These are phyloP conservation scores for Xerocomus subilludens DNA, from an alignment of 1,284 basidiomycete species.

Conservation along the genomic window DNA sequence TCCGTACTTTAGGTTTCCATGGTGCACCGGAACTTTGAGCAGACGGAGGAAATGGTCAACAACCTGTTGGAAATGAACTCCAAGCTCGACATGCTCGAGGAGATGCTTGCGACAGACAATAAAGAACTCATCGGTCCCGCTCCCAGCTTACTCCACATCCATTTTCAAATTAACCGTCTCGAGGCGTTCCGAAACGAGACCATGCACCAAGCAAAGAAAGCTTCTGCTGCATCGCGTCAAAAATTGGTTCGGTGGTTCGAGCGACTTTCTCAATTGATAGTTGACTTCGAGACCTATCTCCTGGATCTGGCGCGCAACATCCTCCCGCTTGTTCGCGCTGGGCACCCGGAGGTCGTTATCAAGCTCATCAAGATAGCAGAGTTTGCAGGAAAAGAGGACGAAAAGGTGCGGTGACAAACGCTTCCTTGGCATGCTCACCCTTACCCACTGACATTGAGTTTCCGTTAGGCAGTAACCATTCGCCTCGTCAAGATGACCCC, in stretches of 20 bases:
- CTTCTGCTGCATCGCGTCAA: constrained; percentile 73
- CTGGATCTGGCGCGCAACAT: constrained; percentile 82
- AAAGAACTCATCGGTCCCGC: constrained; percentile 83
- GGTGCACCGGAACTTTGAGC: constrained; percentile 95
- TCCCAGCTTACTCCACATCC: constrained; percentile 89
- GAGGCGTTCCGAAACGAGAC: constrained; percentile 95
- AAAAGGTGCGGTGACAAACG: constrained; percentile 73
- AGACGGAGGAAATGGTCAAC: constrained; percentile 94
- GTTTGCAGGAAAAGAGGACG: constrained; percentile 92
- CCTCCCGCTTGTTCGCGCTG: constrained; percentile 83
- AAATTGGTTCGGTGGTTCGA: constrained; percentile 87
- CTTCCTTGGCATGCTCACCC: background rate
- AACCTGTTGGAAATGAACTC: constrained; percentile 91
- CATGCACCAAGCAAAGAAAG: constrained; percentile 90
- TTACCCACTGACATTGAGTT: constrained; percentile 6
- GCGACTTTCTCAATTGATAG: constrained; percentile 84
- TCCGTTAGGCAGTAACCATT: constrained; percentile 84
- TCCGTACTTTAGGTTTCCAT: constrained; percentile 80
- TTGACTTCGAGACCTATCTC: constrained; percentile 90
- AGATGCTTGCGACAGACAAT: constrained; percentile 81
- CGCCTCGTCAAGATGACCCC: constrained; percentile 93
- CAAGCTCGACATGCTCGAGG: constrained; percentile 82
- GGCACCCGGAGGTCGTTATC: constrained; percentile 87
- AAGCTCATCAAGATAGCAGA: constrained; percentile 95
- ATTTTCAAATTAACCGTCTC: constrained; percentile 90